Percentiles rank a stretch among this genome's conserved stretches.
Evolutionary conservation across 2,329 filamentous ascomycete genomes (phyloP).

Genomic region (Apiospora malaysiana): DNA sequence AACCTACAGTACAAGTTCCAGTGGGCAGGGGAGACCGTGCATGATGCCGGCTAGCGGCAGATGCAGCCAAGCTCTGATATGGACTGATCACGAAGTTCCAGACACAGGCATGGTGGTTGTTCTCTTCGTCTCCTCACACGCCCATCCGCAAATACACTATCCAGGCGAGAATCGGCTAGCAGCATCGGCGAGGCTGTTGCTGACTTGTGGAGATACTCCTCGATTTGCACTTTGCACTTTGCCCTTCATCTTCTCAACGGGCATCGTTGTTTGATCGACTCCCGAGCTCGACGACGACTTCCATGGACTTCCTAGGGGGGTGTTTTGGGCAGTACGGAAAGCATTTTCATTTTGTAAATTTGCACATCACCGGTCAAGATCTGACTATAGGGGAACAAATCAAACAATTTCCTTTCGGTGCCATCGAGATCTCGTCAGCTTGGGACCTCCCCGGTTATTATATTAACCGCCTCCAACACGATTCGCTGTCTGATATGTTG

Average conservation of each 20-base stretch:
- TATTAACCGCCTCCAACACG: conserved; percentile 15
- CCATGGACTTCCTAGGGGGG: background rate
- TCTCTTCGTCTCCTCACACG: background rate
- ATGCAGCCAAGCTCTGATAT: conserved; percentile 1
- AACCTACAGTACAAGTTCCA: conserved; percentile 9
- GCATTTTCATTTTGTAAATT: background rate
- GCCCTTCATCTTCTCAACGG: background rate
- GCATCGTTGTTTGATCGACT: background rate
- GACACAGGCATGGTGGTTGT: background rate
- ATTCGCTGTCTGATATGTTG: conserved; percentile 8
- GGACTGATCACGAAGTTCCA: conserved; percentile 9
- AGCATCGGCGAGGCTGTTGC: conserved; percentile 1
- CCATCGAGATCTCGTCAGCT: conserved; percentile 12
- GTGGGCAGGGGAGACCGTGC: background rate
- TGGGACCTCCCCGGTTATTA: conserved; percentile 12
- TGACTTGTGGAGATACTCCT: background rate
- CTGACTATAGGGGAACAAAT: background rate
- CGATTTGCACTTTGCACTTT: background rate
- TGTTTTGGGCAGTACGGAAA: background rate
- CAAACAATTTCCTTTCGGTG: background rate
- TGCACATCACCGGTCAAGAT: conserved; percentile 2
- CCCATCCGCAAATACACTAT: background rate
- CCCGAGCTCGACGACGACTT: background rate
- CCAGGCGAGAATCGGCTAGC: background rate
- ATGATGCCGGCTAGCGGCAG: conserved; percentile 16